Evolutionary conservation across 2,329 filamentous ascomycete species (phyloP).

Genomic region (Arthrinium phaeospermum): DNA sequence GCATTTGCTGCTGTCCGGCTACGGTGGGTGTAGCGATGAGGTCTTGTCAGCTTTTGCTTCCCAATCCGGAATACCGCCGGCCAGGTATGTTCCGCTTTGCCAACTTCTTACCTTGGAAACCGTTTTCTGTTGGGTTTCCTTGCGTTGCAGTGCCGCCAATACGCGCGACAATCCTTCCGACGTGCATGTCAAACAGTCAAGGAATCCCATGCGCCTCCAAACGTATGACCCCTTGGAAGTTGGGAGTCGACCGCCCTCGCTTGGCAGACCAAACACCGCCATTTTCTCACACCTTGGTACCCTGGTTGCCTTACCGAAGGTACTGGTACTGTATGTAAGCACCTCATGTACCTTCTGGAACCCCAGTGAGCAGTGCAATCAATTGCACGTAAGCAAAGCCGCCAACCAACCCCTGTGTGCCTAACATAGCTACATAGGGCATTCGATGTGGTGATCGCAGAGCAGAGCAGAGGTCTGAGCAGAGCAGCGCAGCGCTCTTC

Average conservation of each 20-base stretch:
- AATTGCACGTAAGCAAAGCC: neutral
- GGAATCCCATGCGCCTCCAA: constrained; percentile 1
- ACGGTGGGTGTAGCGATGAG: neutral
- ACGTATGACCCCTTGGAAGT: constrained; percentile 3
- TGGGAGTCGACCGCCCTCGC: neutral
- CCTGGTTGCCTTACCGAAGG: neutral
- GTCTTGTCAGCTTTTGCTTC: constrained; percentile 5
- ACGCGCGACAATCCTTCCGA: constrained; percentile 12
- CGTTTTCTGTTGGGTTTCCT: constrained; percentile 7
- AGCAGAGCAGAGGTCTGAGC: neutral
- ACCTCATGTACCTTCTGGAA: neutral
- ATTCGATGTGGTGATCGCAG: neutral
- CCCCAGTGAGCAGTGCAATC: neutral
- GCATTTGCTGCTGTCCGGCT: constrained; percentile 6
- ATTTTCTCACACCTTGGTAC: constrained; percentile 17
- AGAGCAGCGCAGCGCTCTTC: neutral
- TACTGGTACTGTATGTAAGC: neutral
- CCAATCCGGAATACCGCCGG: constrained; percentile 17
- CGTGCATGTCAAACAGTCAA: constrained; percentile 1
- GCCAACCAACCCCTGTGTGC: neutral
- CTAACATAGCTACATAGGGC: neutral
- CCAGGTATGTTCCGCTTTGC: constrained; percentile 15
- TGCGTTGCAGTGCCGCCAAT: constrained; percentile 9
- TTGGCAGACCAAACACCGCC: constrained; percentile 7
- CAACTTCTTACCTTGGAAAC: constrained; percentile 17